Percentiles rank a stretch among this genome's conserved stretches.
Evolutionary conservation across 345 rosid species (phyloP).

Genomic region (Salix koriyanagi): DNA sequence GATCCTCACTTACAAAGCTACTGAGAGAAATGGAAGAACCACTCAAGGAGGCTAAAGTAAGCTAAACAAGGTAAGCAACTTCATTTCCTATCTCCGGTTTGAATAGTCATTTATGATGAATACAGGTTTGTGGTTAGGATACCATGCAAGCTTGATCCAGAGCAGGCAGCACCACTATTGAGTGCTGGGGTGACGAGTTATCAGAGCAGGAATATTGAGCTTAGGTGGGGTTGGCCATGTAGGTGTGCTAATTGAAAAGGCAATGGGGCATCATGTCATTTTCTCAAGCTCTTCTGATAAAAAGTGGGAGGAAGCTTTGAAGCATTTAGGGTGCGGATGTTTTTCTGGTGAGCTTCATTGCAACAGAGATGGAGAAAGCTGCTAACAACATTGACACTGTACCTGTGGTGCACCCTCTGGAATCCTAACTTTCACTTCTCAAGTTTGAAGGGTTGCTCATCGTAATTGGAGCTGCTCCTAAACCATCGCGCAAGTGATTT

Average conservation of each 20-base stretch:
- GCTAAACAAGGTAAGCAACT: not conserved
- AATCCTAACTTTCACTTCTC: slow-evolving; percentile 39
- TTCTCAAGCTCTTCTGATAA: slow-evolving; percentile 49
- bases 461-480: slow-evolving; percentile 40
- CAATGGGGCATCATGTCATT: slow-evolving; percentile 57
- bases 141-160: slow-evolving; percentile 41
- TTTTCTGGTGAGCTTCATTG: slow-evolving; percentile 43
- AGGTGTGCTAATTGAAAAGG: slow-evolving; percentile 52
- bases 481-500: slow-evolving; percentile 36
- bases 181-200: slow-evolving; percentile 50
- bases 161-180: slow-evolving; percentile 48
- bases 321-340: slow-evolving; percentile 44
- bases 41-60: slow-evolving; percentile 44
- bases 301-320: slow-evolving; percentile 48
- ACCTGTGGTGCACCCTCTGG: slow-evolving; percentile 40
- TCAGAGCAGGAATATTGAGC: slow-evolving; percentile 42
- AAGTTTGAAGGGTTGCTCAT: slow-evolving; percentile 42
- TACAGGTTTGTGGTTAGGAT: slow-evolving; percentile 49
- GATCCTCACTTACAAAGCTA: slow-evolving; percentile 55
- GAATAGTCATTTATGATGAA: not conserved
- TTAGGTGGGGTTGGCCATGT: slow-evolving; percentile 58
- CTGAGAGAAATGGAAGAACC: slow-evolving; percentile 44
- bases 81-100: not conserved
- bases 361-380: slow-evolving; percentile 35
- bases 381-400: slow-evolving; percentile 40